Evolutionary conservation across 2,329 filamentous ascomycete genomes (phyloP), one percentile per base, ranked within the genome.

Genomic region (Alternaria consortialis): DNA sequence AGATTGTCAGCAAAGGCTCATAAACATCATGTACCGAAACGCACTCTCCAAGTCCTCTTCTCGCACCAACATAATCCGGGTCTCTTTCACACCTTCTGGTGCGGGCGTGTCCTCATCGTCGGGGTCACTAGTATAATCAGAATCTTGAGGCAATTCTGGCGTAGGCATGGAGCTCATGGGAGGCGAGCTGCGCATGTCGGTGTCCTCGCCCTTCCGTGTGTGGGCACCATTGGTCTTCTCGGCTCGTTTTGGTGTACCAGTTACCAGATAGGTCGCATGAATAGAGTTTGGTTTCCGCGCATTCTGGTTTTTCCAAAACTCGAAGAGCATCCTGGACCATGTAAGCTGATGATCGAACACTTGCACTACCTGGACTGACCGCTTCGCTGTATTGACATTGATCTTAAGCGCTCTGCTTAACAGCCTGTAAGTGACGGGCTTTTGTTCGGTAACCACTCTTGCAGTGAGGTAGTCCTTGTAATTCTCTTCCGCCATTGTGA

Each of bases 231-330:
- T 84, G 11, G 77, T 61, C 13, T 69, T 63, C 27, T 71, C 58
- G 29, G 56, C 15, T 13, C 37, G 44, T 54, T 79, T 83, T 71
- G 87, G 90, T 23, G 83, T 86, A 39, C 94, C 95, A 52, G 89
- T 91, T 46, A 99, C 76, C 50, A 97, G 83, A 79, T 97, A 99
- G n/a, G 93, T 97, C 44, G 94, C 95, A 80, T 96, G 88, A n/a
- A 97, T 84, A 27, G 88, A 90, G 23, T 88, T 86, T 0, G 91
- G 85, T 62, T 88, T 90, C 77, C 90, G 92, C 56, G 83, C 84
- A 78, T 93, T 97, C 75, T 97, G 91, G 58, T 84, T 87, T 64
- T 85, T 84, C 77, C 97, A 88, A 69, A 97, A 98, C 32, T 97
- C 91, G 79, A 88, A 96, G 15, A 94, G 87, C 87, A 95, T 96